phyloP scores from a whole-genome alignment of 78 protist genomes.

The Chrysochromulina parva region DNA sequence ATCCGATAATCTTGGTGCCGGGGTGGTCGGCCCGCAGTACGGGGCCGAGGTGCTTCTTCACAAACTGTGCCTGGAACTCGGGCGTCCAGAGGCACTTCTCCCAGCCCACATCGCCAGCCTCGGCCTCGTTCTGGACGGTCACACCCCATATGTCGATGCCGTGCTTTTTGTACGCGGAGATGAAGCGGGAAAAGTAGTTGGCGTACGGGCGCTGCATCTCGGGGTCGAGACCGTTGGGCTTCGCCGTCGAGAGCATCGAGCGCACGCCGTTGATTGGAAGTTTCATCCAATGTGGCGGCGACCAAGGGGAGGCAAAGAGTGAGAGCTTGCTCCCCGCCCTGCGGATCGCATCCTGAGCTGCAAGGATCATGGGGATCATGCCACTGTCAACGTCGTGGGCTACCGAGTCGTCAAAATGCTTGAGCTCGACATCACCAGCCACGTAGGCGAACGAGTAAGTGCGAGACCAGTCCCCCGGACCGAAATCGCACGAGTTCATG shows the following conservation, averaged over 20 bases:
- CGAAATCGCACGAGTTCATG: constrained; percentile 48
- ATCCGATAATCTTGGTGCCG: constrained; percentile 46
- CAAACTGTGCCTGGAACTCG: not conserved
- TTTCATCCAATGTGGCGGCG: constrained; percentile 67
- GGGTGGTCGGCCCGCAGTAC: constrained; percentile 40
- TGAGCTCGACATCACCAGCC: constrained; percentile 6
- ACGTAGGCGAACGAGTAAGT: constrained; percentile 42
- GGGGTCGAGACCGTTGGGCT: not conserved
- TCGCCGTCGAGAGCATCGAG: not conserved
- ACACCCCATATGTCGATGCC: constrained; percentile 43
- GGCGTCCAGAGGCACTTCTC: constrained; percentile 19
- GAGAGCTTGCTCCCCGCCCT: not conserved
- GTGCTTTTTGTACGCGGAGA: constrained; percentile 28
- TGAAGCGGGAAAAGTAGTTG: constrained; percentile 24
- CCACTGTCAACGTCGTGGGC: not conserved
- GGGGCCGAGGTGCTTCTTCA: constrained; percentile 32
- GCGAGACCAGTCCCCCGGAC: not conserved
- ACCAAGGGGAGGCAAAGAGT: constrained; percentile 53
- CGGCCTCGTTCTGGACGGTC: constrained; percentile 42
- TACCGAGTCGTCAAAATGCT: not conserved
- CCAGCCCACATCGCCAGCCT: constrained; percentile 19
- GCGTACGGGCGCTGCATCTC: constrained; percentile 40
- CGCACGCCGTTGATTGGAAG: not conserved
- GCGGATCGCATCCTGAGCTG: not conserved
- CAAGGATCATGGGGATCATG: constrained; percentile 29